Evolutionary conservation across 495 filamentous ascomycete species (phyloP).

Genomic region (Penicillium antarcticum): DNA sequence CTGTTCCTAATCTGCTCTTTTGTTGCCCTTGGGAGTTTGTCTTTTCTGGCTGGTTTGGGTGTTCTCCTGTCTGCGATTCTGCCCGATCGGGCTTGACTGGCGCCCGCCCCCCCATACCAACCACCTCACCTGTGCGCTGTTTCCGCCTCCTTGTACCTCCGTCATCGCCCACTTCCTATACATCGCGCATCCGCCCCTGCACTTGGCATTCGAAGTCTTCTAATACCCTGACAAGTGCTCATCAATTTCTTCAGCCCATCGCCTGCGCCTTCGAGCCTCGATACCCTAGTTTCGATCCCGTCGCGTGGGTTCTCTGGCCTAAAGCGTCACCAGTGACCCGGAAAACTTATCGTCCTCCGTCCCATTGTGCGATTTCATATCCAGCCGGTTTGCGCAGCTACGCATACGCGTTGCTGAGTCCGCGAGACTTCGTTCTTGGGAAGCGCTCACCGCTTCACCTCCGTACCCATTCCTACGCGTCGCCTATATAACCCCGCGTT

Average conservation of each 20-base stretch:
- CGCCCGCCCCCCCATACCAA: constrained; percentile 19
- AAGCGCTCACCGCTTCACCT: constrained; percentile 19
- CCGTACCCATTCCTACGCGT: constrained; percentile 24
- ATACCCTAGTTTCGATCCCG: constrained; percentile 68
- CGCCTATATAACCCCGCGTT: constrained; percentile 27
- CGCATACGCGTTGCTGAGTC: constrained; percentile 9
- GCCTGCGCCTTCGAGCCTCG: constrained; percentile 38
- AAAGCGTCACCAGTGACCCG: constrained; percentile 8
- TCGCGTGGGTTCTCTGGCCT: constrained; percentile 40
- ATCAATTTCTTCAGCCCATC: constrained; percentile 4
- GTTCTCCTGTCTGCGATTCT: constrained; percentile 8
- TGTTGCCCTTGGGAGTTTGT: constrained; percentile 10
- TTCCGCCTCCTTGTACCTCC: constrained; percentile 31
- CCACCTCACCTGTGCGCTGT: constrained; percentile 30
- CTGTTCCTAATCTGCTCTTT: constrained; percentile 11
- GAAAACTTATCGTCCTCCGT: constrained; percentile 15
- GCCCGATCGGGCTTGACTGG: constrained; percentile 25
- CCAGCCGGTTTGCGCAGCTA: constrained; percentile 2
- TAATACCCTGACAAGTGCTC: constrained; percentile 6
- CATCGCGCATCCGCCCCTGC: constrained; percentile 23
- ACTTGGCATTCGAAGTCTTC: constrained; percentile 4
- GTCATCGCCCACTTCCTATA: constrained; percentile 33
- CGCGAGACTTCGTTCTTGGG: not conserved
- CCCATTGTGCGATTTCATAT: constrained; percentile 2
- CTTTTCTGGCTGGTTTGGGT: constrained; percentile 5